Percentiles rank a stretch among this genome's conserved stretches.
Evolutionary conservation across 2,329 filamentous ascomycete genomes (phyloP).

Genomic region (Botrytis sinoallii): DNA sequence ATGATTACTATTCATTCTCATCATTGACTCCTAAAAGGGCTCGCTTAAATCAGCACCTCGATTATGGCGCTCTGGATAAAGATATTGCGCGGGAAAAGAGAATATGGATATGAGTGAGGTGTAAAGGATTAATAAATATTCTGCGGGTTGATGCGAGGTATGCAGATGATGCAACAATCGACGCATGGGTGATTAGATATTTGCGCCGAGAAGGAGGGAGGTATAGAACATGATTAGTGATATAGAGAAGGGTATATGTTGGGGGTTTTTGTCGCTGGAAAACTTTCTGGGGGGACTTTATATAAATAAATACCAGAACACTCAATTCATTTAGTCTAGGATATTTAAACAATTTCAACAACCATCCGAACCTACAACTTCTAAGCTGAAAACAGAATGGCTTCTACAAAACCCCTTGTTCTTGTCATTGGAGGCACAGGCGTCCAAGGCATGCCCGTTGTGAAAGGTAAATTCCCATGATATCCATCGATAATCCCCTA

Average conservation of each 20-base stretch:
- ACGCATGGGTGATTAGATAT: not conserved
- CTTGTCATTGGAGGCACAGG: conserved; percentile 43
- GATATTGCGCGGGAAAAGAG: not conserved
- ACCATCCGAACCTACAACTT: not conserved
- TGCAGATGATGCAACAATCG: not conserved
- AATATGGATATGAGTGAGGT: not conserved
- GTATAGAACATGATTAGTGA: not conserved
- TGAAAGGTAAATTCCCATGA: conserved; percentile 33
- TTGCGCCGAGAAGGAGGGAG: not conserved
- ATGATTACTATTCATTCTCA: conserved; percentile 13
- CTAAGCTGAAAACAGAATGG: not conserved
- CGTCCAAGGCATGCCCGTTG: conserved; percentile 40
- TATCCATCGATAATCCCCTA: conserved; percentile 27
- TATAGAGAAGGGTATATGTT: conserved; percentile 6
- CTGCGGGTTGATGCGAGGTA: not conserved
- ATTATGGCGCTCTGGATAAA: conserved; percentile 5
- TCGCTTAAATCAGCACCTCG: conserved; percentile 5
- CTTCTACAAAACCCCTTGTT: conserved; percentile 50
- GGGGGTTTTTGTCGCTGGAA: not conserved
- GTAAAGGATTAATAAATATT: not conserved
- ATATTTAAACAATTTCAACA: not conserved
- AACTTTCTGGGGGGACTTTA: not conserved
- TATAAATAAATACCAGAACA: fast-evolving
- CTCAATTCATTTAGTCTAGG: too few relatives aligned
- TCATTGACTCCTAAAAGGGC: not conserved